Evolutionary conservation across 1,139 yeast genomes (phyloP).

Genomic region (Nakaseomyces nivariensis): DNA sequence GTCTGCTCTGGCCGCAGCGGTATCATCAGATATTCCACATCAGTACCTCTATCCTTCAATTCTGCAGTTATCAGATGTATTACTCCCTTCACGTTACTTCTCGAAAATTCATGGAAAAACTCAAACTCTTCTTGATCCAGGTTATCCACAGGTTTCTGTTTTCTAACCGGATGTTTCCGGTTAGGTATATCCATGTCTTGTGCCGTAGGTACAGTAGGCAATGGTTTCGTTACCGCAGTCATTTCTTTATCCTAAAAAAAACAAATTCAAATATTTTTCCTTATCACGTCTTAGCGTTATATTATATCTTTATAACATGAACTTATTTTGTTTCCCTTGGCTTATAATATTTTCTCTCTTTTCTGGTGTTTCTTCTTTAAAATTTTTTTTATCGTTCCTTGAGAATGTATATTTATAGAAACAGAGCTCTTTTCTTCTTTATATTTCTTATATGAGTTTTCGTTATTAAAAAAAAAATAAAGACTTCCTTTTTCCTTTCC

Average conservation of each 20-base stretch:
- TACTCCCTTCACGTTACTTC: slow-evolving; percentile 54
- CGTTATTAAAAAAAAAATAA: too few species aligned
- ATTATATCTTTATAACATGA: too few species aligned
- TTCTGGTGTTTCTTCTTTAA: too few species aligned
- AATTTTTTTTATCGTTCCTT: too few species aligned
- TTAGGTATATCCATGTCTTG: neutral
- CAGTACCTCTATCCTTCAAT: slow-evolving; percentile 42
- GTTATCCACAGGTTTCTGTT: slow-evolving; percentile 2
- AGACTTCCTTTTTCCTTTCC: too few species aligned
- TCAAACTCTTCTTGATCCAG: slow-evolving; percentile 29
- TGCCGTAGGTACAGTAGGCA: slow-evolving; percentile 6
- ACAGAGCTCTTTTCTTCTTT: neutral
- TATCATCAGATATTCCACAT: slow-evolving; percentile 53
- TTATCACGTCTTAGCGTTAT: too few species aligned
- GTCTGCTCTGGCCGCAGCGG: slow-evolving; percentile 62
- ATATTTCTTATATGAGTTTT: too few species aligned
- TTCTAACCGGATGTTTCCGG: neutral
- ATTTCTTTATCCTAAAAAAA: neutral
- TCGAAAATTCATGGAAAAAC: slow-evolving; percentile 43
- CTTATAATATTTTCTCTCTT: too few species aligned
- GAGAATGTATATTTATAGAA: neutral
- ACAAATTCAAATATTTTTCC: neutral
- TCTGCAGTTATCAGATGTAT: slow-evolving; percentile 59
- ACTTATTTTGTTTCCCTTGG: neutral
- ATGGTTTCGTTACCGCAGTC: slow-evolving; percentile 12